Conservation (phyloP, 2,329 filamentous ascomycete genomes). For the Alternaria triticimaculans region DNA sequence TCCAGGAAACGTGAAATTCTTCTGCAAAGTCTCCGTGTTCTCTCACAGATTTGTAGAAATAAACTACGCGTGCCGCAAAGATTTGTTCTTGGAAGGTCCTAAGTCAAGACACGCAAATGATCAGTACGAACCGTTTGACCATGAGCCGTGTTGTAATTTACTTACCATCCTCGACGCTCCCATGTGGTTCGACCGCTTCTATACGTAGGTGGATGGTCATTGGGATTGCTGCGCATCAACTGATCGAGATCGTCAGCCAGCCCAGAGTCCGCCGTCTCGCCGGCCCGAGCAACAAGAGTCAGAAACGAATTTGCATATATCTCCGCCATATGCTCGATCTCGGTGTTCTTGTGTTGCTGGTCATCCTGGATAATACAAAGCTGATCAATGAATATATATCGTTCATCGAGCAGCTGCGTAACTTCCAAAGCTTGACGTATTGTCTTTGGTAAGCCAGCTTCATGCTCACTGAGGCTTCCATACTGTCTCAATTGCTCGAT, state of each 20-base stretch:
- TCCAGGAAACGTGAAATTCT: too few species aligned
- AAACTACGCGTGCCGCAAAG: too few species aligned
- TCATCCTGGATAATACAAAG: neutral
- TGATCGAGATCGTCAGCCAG: neutral
- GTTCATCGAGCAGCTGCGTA: neutral
- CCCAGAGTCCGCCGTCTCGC: neutral
- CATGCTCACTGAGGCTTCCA: accelerated
- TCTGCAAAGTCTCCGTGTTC: too few species aligned
- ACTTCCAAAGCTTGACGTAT: neutral
- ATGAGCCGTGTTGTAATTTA: too few species aligned
- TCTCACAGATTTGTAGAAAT: too few species aligned
- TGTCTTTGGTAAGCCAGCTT: neutral
- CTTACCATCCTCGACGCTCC: too few species aligned
- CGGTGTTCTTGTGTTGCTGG: neutral
- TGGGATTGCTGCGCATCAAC: too few species aligned
- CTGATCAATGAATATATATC: neutral
- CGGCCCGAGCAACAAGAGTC: accelerated
- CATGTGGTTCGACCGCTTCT: too few species aligned
- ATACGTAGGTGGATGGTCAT: too few species aligned
- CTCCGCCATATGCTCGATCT: neutral
- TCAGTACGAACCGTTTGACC: too few species aligned
- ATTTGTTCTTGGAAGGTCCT: too few species aligned
- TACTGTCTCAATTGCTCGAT: neutral
- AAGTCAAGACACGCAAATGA: too few species aligned
- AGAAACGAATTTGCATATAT: neutral